These are phyloP conservation scores for Drechslerella coelobrocha DNA, from an alignment of 2,329 filamentous ascomycete species.

Conservation along the genomic window DNA sequence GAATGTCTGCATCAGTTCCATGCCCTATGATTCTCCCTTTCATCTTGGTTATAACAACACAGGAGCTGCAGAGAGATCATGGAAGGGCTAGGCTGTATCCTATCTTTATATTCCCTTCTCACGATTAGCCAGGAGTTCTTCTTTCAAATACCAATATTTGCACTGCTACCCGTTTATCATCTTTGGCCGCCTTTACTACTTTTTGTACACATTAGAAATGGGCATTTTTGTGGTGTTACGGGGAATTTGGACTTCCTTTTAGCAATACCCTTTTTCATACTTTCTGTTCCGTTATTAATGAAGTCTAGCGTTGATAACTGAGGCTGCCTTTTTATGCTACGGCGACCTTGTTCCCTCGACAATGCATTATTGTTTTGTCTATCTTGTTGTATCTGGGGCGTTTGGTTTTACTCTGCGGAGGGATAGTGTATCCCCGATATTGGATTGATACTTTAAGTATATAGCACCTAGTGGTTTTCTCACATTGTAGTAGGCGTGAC, in stretches of 20 bases:
- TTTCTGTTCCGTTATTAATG: background rate
- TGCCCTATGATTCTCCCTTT: too few species aligned
- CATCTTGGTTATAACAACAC: too few species aligned
- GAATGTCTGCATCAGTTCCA: too few species aligned
- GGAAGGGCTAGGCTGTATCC: background rate
- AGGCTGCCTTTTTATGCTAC: conserved; percentile 4
- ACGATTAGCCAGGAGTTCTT: conserved; percentile 21
- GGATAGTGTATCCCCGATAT: too few species aligned
- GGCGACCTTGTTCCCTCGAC: background rate
- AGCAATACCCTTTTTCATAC: conserved; percentile 4
- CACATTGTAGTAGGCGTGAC: too few species aligned
- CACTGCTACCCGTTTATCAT: background rate
- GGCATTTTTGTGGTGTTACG: conserved; percentile 32
- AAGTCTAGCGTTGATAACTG: background rate
- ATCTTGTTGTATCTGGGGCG: too few species aligned
- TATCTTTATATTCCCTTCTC: conserved; percentile 4
- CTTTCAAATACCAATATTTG: background rate
- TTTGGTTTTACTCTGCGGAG: too few species aligned
- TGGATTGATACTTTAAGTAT: too few species aligned
- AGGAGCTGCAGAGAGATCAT: too few species aligned
- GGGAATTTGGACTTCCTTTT: conserved; percentile 5
- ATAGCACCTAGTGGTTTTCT: too few species aligned
- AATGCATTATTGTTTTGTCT: background rate
- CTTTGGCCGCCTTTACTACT: background rate
- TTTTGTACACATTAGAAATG: conserved; percentile 7